A percentile compares a stretch with the other conserved stretches of the same genome.
phyloP scores from a whole-genome alignment of 2,329 filamentous ascomycete species.

The Aureobasidium sp. region DNA sequence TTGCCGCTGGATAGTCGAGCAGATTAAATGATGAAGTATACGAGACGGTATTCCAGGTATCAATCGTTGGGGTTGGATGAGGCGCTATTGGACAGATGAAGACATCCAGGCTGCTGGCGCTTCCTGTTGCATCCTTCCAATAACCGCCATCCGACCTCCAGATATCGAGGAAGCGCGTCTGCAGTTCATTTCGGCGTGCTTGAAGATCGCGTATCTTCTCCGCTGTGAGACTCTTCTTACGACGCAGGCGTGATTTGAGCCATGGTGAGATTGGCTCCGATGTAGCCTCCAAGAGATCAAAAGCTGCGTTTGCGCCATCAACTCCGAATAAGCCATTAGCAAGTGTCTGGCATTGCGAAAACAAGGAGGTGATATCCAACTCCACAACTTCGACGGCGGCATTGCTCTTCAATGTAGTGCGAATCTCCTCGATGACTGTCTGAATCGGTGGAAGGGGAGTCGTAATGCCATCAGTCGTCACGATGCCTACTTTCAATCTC shows the following conservation, averaged over 20 bases:
- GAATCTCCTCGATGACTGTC: conserved; percentile 41
- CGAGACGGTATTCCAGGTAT: conserved; percentile 55
- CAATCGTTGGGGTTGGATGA: conserved; percentile 56
- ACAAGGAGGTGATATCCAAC: conserved; percentile 45
- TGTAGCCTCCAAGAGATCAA: conserved; percentile 50
- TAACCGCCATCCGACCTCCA: conserved; percentile 44
- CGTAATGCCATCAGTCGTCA: conserved; percentile 44
- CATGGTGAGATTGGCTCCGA: conserved; percentile 54
- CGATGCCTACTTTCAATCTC: conserved; percentile 40
- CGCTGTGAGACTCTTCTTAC: conserved; percentile 42
- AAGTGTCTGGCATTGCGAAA: conserved; percentile 50
- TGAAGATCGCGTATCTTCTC: conserved; percentile 48
- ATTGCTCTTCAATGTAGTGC: conserved; percentile 28
- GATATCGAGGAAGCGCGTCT: conserved; percentile 50
- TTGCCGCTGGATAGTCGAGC: conserved; percentile 55
- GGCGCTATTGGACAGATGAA: conserved; percentile 58
- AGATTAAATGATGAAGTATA: conserved; percentile 58
- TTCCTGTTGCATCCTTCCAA: conserved; percentile 21
- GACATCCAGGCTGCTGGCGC: conserved; percentile 40
- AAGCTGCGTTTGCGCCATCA: conserved; percentile 51
- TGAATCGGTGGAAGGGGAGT: conserved; percentile 47
- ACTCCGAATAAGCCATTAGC: conserved; percentile 53
- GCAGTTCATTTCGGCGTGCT: conserved; percentile 44
- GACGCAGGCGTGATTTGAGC: conserved; percentile 47
- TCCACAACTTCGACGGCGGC: conserved; percentile 49